A percentile compares a stretch with the other conserved stretches of the same genome.
Conservation (phyloP, 2,329 filamentous ascomycete genomes). For the Phoma herbarum region DNA sequence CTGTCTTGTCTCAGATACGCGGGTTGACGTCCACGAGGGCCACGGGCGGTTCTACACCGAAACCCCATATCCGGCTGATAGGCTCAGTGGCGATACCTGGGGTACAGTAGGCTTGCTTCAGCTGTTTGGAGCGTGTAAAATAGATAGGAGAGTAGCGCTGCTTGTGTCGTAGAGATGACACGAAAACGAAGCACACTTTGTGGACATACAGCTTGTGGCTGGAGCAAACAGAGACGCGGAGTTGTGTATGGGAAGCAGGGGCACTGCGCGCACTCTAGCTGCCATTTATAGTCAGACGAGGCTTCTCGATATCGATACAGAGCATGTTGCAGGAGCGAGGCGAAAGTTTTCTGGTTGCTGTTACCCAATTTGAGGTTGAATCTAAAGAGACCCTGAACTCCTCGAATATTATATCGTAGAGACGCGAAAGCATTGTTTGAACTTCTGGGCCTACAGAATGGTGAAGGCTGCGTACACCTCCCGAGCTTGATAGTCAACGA, state of each 20-base stretch:
- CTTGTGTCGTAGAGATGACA: not conserved
- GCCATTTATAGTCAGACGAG: not conserved
- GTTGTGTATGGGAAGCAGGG: not conserved
- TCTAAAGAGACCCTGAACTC: not conserved
- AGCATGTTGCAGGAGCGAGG: not conserved
- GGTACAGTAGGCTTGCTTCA: not conserved
- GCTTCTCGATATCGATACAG: not conserved
- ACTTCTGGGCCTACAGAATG: not conserved
- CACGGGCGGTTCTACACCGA: not conserved
- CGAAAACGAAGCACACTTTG: not conserved
- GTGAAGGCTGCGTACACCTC: not conserved
- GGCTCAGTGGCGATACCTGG: not conserved
- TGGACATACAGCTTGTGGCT: not conserved
- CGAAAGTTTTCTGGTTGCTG: not conserved
- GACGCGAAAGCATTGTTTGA: not conserved
- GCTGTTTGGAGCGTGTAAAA: not conserved
- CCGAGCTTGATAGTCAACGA: not conserved
- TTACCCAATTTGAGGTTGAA: not conserved
- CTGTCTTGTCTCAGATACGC: not conserved
- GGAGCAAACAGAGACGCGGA: not conserved
- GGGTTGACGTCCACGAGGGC: not conserved
- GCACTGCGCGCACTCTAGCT: not conserved
- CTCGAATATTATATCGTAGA: not conserved
- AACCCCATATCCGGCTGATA: not conserved
- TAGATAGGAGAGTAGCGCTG: not conserved